phyloP scores from a whole-genome alignment of 2,329 filamentous ascomycete genomes.

The Neonectria coccinea region DNA sequence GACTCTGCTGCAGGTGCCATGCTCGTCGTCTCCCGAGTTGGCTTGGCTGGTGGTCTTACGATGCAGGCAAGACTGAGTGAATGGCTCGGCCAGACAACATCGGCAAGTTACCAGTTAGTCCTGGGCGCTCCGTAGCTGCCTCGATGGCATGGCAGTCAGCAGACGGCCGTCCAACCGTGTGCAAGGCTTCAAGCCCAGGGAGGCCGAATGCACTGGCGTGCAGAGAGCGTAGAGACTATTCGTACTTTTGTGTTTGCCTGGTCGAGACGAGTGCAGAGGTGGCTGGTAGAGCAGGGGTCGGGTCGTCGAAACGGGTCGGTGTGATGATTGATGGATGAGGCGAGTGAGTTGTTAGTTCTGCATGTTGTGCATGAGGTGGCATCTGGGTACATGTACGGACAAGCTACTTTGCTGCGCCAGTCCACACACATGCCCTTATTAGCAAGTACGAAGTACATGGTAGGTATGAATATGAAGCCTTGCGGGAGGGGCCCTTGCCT shows the following conservation, averaged over 20 bases:
- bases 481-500: too few species aligned
- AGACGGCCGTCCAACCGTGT: constrained; percentile 4
- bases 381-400: background rate
- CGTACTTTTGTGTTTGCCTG: background rate
- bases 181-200: constrained; percentile 18
- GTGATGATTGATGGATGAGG: background rate
- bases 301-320: background rate
- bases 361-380: constrained; percentile 6
- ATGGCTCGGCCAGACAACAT: constrained; percentile 5
- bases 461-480: too few species aligned
- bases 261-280: background rate
- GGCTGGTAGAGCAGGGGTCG: background rate
- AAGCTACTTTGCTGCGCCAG: background rate
- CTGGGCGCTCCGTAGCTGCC: background rate
- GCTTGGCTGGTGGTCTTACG: background rate
- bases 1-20: background rate
- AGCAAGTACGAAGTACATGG: too few species aligned
- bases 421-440: background rate
- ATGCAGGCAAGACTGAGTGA: background rate
- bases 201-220: background rate
- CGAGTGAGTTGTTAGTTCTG: background rate
- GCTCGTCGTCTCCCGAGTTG: background rate
- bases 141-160: background rate
- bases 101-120: constrained; percentile 1
- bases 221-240: background rate